Evolutionary conservation across 2,329 filamentous ascomycete species (phyloP), one percentile per base, ranked within the genome.

Genomic region (Curvularia sp.): DNA sequence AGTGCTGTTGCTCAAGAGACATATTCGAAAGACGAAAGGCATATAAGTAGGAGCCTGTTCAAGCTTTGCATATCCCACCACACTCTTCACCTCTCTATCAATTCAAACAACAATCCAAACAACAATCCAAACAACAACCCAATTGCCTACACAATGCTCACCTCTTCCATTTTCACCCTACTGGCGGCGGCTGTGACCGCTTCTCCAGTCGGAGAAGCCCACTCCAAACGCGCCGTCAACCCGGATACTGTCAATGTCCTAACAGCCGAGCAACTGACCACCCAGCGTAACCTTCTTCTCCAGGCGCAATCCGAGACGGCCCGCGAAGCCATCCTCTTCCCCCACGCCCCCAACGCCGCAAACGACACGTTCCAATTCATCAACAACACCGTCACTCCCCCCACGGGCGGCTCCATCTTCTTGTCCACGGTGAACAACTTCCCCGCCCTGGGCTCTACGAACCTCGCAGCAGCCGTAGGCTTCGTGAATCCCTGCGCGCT

Each of bases 371-470:
- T 66, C 47, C 65, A 68, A 28, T 68, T 66, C 52, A 60, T 68
- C 49, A 64, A 69, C 60, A 75, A 72, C 66, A 75, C 64, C 13
- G 78, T 80, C 57, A 71, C 75, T 43, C 38, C 65, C 4, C 61
- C 64, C 1, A 68, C 65, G 1, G 83, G 82, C 38, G 83, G 83
- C 39, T 77, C 82, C 65, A 77, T 85, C 59, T 74, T 83, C 36
- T 76, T 80, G 19, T 83, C 84, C 43, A 84, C 86, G 76, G 80
- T 84, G 68, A 82, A 83, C 74, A 82, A 80, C 34, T 87, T 86
- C 74, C 84, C 85, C 2, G 83, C 84, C 25, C 80, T 87, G 19
- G 81, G 84, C 19, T 80, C 81, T 47, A 83, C 82, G 3, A 80
- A 80, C 19, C 74, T 81, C 34, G 80, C 79, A 56, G 83, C 84